Evolutionary conservation across 2,329 filamentous ascomycete genomes (phyloP).

Genomic region (Geoglossum cookeanum): DNA sequence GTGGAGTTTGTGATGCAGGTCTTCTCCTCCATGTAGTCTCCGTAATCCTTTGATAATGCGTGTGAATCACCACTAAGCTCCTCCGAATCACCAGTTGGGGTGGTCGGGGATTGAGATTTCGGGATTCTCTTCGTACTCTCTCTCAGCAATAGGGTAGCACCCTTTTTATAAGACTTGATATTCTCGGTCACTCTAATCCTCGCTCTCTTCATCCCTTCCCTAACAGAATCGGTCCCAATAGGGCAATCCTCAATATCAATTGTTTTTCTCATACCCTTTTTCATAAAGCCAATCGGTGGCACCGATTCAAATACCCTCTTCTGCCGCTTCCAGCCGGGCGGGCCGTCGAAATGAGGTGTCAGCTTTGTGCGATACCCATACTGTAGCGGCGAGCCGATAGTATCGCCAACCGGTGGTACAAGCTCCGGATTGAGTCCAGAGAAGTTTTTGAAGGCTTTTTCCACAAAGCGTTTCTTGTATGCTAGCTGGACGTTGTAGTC

Average conservation of each 20-base stretch:
- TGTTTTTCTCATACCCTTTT: conserved; percentile 59
- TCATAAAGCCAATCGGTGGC: conserved; percentile 78
- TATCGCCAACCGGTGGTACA: conserved; percentile 60
- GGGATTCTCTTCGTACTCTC: conserved; percentile 58
- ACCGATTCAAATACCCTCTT: conserved; percentile 19
- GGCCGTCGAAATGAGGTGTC: conserved; percentile 85
- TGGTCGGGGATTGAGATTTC: conserved; percentile 22
- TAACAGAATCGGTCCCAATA: conserved; percentile 74
- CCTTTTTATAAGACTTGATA: conserved; percentile 52
- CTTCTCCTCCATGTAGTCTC: conserved; percentile 54
- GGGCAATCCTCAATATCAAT: conserved; percentile 96
- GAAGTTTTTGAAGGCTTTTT: conserved; percentile 85
- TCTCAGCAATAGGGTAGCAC: conserved; percentile 74
- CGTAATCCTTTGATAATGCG: conserved; percentile 34
- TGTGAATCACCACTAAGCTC: conserved; percentile 24
- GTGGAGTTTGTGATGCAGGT: conserved; percentile 78
- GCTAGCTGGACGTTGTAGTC: conserved; percentile 69
- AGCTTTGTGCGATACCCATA: conserved; percentile 94
- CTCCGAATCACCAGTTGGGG: conserved; percentile 11
- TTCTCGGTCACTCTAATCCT: conserved; percentile 55
- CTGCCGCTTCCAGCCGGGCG: conserved; percentile 25
- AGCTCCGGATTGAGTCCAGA: conserved; percentile 58
- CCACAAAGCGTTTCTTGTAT: conserved; percentile 70
- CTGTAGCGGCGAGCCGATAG: conserved; percentile 74
- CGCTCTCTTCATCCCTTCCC: conserved; percentile 60